These are phyloP conservation scores for Thermothelomyces thermophilus DNA, from an alignment of 2,329 filamentous ascomycete species.

Conservation along the genomic window DNA sequence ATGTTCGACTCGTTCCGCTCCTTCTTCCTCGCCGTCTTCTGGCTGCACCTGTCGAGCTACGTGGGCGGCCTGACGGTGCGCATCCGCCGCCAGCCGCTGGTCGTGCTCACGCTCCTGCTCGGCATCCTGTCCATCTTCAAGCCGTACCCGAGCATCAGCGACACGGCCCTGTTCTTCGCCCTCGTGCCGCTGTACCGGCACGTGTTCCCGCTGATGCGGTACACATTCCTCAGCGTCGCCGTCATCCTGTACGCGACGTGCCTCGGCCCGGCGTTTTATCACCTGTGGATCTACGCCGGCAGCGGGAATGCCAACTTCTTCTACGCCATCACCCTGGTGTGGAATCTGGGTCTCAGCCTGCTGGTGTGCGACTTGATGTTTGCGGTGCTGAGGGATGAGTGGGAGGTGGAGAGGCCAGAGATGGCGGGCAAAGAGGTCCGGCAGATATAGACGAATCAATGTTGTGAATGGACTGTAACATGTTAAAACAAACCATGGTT, in stretches of 20 bases:
- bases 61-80: slow-evolving; percentile 79
- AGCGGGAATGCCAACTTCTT: slow-evolving; percentile 99
- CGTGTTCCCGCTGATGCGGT: slow-evolving; percentile 86
- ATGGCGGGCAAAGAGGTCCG: slow-evolving; percentile 81
- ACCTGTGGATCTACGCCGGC: slow-evolving; percentile 96
- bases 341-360: slow-evolving; percentile 84
- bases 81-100: slow-evolving; percentile 77
- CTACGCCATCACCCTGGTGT: slow-evolving; percentile 97
- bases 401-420: slow-evolving; percentile 86
- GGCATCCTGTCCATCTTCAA: slow-evolving; percentile 95
- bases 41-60: slow-evolving; percentile 89
- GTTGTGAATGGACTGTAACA: too few relatives aligned
- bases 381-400: slow-evolving; percentile 83
- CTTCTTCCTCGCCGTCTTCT: slow-evolving; percentile 97
- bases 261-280: slow-evolving; percentile 89
- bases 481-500: too few relatives aligned
- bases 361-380: slow-evolving; percentile 84
- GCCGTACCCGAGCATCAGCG: slow-evolving; percentile 88
- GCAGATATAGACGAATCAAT: slow-evolving; percentile 50
- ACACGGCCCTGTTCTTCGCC: slow-evolving; percentile 79
- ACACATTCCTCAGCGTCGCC: slow-evolving; percentile 79
- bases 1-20: slow-evolving; percentile 98
- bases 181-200: slow-evolving; percentile 84
- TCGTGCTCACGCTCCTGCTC: slow-evolving; percentile 74
- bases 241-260: slow-evolving; percentile 82